Evolutionary conservation across 2,329 filamentous ascomycete species (phyloP).

Genomic region (Scytalidium lignicola): DNA sequence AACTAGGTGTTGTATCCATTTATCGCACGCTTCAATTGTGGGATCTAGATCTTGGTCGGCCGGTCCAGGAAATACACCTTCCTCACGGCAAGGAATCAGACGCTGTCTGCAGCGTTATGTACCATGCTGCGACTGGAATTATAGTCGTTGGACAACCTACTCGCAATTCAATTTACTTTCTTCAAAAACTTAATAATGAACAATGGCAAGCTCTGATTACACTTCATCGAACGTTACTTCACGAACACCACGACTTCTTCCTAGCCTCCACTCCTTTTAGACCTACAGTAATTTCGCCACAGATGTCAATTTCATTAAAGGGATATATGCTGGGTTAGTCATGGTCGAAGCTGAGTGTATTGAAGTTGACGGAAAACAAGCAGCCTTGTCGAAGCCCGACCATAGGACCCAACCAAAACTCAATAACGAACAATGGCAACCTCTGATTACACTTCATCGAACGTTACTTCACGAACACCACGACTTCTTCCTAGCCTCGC

Average conservation of each 20-base stretch:
- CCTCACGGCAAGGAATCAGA: conserved; percentile 95
- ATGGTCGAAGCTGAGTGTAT: conserved; percentile 87
- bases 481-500: conserved; percentile 80
- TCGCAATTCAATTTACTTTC: conserved; percentile 94
- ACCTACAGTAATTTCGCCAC: too few relatives aligned
- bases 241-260: too few relatives aligned
- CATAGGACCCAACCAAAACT: conserved; percentile 37
- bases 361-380: conserved; percentile 66
- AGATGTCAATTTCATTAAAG: too few relatives aligned
- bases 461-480: conserved; percentile 79
- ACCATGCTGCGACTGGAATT: conserved; percentile 88
- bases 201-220: too few relatives aligned
- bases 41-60: conserved; percentile 92
- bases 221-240: too few relatives aligned
- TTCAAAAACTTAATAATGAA: too few relatives aligned
- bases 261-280: too few relatives aligned
- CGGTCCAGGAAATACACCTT: conserved; percentile 94
- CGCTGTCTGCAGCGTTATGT: conserved; percentile 95
- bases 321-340: conserved; percentile 72
- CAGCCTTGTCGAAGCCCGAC: conserved; percentile 44
- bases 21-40: conserved; percentile 97
- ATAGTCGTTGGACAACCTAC: conserved; percentile 94
- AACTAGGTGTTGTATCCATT: too few relatives aligned
- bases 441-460: conserved; percentile 74
- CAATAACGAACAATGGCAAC: conserved; percentile 73